Percentiles rank a stretch among this genome's conserved stretches.
Conservation (phyloP, 1,284 basidiomycete genomes). For the Naganishia albida region DNA sequence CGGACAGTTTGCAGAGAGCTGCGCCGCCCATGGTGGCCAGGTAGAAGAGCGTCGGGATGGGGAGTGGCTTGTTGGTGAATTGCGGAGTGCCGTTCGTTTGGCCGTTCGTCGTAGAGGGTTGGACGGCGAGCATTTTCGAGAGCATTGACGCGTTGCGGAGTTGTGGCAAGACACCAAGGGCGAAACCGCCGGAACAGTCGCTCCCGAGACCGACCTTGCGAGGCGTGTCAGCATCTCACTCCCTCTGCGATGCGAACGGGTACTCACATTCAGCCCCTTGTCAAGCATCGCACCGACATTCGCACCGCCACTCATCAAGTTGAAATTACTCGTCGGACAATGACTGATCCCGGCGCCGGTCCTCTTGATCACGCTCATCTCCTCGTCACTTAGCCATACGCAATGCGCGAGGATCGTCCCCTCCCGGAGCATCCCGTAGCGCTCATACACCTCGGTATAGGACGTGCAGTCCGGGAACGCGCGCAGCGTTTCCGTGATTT, state of each 20-base stretch:
- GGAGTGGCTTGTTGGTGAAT: slow-evolving; percentile 61
- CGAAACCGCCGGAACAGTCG: slow-evolving; percentile 88
- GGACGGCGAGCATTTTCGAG: slow-evolving; percentile 67
- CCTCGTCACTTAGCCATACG: slow-evolving; percentile 66
- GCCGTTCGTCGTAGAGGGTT: slow-evolving; percentile 29
- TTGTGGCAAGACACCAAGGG: slow-evolving; percentile 76
- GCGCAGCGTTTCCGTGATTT: slow-evolving; percentile 67
- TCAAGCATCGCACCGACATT: slow-evolving; percentile 77
- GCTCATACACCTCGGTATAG: slow-evolving; percentile 81
- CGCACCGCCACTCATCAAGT: slow-evolving; percentile 80
- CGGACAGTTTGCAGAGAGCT: slow-evolving; percentile 70
- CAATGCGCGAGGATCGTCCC: slow-evolving; percentile 90
- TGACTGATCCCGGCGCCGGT: slow-evolving; percentile 79
- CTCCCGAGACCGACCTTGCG: slow-evolving; percentile 82
- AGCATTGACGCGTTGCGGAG: slow-evolving; percentile 80
- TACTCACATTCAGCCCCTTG: slow-evolving; percentile 75
- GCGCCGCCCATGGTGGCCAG: slow-evolving; percentile 93
- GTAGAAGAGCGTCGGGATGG: slow-evolving; percentile 76
- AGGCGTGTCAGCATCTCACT: not conserved
- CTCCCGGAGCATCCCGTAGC: slow-evolving; percentile 68
- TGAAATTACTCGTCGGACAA: slow-evolving; percentile 91
- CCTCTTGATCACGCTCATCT: slow-evolving; percentile 70
- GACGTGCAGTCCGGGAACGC: slow-evolving; percentile 65
- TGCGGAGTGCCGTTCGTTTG: slow-evolving; percentile 28
- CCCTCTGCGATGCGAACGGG: not conserved